These are phyloP conservation scores for Pueraria montana DNA, from an alignment of 306 rosid genomes.

Conservation along the genomic window DNA sequence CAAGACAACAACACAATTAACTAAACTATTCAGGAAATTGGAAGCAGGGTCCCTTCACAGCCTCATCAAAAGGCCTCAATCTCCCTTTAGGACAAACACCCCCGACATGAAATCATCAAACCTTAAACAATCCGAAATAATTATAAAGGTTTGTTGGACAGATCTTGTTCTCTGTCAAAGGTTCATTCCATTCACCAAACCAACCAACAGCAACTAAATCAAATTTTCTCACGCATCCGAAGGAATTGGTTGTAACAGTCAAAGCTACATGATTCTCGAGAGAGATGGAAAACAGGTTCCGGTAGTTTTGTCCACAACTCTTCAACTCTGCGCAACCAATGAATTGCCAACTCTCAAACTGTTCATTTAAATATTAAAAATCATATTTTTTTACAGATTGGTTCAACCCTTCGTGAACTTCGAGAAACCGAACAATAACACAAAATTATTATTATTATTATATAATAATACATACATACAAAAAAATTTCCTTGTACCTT, in stretches of 20 bases:
- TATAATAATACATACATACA: not conserved
- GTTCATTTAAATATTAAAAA: slow-evolving; percentile 48
- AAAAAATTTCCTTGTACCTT: slow-evolving; percentile 44
- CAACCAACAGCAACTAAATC: slow-evolving; percentile 54
- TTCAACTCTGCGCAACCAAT: slow-evolving; percentile 45
- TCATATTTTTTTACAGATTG: slow-evolving; percentile 33
- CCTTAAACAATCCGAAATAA: slow-evolving; percentile 52
- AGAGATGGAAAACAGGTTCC: slow-evolving; percentile 24
- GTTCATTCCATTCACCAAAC: slow-evolving; percentile 57
- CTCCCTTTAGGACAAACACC: slow-evolving; percentile 31
- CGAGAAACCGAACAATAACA: slow-evolving; percentile 57
- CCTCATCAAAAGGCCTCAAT: slow-evolving; percentile 31
- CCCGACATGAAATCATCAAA: slow-evolving; percentile 45
- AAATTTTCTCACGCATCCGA: slow-evolving; percentile 39
- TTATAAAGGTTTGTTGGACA: not conserved
- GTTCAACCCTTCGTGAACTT: slow-evolving; percentile 59
- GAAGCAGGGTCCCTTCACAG: slow-evolving; percentile 40
- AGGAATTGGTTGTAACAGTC: slow-evolving; percentile 61
- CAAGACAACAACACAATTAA: slow-evolving; percentile 32
- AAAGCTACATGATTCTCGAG: slow-evolving; percentile 45
- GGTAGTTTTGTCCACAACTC: slow-evolving; percentile 34
- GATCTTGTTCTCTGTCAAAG: slow-evolving; percentile 35
- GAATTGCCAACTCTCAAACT: slow-evolving; percentile 52
- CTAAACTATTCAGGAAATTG: slow-evolving; percentile 8
- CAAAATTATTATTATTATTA: not conserved